A percentile compares a stretch with the other conserved stretches of the same genome.
phyloP scores from a whole-genome alignment of 331 rosid species.

The Rhamnella rubrinervis region DNA sequence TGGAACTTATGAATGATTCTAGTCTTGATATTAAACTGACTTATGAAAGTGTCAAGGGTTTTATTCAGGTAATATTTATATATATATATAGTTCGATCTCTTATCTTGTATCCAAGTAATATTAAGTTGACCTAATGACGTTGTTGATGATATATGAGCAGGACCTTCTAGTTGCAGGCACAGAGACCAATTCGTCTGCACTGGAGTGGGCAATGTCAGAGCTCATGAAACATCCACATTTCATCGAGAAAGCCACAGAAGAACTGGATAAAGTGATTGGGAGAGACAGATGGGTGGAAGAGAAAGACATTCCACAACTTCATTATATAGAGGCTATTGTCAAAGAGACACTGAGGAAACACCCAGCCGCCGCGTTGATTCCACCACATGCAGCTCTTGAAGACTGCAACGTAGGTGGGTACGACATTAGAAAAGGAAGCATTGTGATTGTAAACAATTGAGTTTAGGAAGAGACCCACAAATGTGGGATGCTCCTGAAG shows the following conservation, averaged over 20 bases:
- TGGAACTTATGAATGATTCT: constrained; percentile 30
- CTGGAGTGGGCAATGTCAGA: constrained; percentile 51
- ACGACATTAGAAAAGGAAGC: constrained; percentile 31
- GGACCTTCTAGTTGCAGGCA: constrained; percentile 43
- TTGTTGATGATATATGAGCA: not conserved
- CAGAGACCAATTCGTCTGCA: constrained; percentile 32
- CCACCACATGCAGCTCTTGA: constrained; percentile 28
- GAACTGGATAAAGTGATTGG: constrained; percentile 40
- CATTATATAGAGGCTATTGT: constrained; percentile 29
- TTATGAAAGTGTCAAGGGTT: constrained; percentile 28
- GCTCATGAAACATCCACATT: constrained; percentile 33
- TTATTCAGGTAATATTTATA: constrained; percentile 13
- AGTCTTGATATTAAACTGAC: constrained; percentile 27
- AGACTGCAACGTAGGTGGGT: constrained; percentile 29
- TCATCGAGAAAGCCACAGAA: constrained; percentile 27
- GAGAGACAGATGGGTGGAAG: constrained; percentile 44
- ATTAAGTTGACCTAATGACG: no score
- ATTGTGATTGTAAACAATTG: constrained; percentile 27
- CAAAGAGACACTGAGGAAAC: constrained; percentile 24
- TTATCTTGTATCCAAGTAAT: no score
- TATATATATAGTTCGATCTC: no score
- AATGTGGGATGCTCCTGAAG: constrained; percentile 29
- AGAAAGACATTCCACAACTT: constrained; percentile 28
- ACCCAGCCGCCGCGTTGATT: constrained; percentile 25
- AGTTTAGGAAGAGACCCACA: constrained; percentile 37